Base-by-base conservation (phyloP, 139 green algal species). In the Pseudopediastrum boryanum region DNA sequence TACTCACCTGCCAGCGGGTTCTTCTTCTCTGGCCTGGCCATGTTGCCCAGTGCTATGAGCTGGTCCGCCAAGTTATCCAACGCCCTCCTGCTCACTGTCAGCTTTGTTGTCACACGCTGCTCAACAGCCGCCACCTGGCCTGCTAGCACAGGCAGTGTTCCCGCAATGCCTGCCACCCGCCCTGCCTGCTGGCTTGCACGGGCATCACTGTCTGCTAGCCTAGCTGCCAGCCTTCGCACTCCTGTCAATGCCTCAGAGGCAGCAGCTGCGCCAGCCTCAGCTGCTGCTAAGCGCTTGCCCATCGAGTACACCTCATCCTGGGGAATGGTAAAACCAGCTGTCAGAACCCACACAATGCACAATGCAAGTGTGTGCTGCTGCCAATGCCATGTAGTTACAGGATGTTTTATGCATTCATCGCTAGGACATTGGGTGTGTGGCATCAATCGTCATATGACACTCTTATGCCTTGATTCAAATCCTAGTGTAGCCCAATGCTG, bases 11-110 rank as follows among this genome's bases (percentile, higher is more conserved):
- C 73, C 42, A 80, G 73, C 39, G 58, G 73, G 36, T 80, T 80
- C 73, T 65, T 72, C 43, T 48, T 74, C 29, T 10, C 27, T 35
- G 46, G 74, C 23, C 62, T 63, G 23, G 44, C 70, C 19, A 81
- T 36, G 2, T 50, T 38, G 1, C 74, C 74, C 46, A 81, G 39
- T 19, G 74, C 74, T 25, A 72, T 51, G 33, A 81, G 62, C 74
- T 81, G 74, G 62, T 81, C 74, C 21, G 74, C 74, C 74, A 81
- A 36, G 23, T 67, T 71, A 29, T 81, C 74, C 23, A 81, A 36
- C 5, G 46, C 74, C 9, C 46, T 25, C 35, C 44, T 29, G 2
- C 36, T 46, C 10, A 67, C 35, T 9, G 35, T 36, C 31, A 74
- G 19, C 35, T 35, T 50, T 4, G 54, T 27, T 2, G 38, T 19